These are phyloP conservation scores for Sarocladium strictum DNA, from an alignment of 2,329 filamentous ascomycete genomes.

Conservation along the genomic window DNA sequence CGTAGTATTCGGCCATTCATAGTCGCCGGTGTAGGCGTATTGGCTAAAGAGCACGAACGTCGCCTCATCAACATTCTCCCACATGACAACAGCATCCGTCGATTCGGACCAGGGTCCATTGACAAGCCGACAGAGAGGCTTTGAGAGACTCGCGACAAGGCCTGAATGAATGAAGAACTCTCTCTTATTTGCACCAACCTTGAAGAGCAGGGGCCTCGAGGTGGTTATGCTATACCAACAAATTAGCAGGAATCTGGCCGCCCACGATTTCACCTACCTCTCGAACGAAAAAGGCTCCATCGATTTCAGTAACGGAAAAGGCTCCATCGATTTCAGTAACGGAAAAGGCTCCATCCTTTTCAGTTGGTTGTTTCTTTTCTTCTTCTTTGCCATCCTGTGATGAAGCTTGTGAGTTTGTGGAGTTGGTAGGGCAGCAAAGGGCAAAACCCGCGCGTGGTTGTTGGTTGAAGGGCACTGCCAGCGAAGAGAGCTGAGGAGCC, in stretches of 20 bases:
- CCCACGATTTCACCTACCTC: neutral
- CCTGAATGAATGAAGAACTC: slow-evolving; percentile 3
- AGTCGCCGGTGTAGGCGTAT: neutral
- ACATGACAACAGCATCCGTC: neutral
- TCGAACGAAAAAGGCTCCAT: too few relatives aligned
- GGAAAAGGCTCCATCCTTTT: too few relatives aligned
- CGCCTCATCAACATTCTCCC: neutral
- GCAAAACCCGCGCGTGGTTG: too few relatives aligned
- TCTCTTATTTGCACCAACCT: neutral
- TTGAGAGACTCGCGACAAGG: neutral
- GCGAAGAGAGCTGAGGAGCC: too few relatives aligned
- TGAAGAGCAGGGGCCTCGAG: neutral
- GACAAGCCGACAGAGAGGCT: neutral
- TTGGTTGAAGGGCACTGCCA: too few relatives aligned
- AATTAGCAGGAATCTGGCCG: too few relatives aligned
- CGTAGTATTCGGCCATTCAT: neutral
- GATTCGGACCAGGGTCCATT: neutral
- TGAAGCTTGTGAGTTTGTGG: too few relatives aligned
- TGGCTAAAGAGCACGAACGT: neutral
- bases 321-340: too few relatives aligned
- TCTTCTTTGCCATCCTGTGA: too few relatives aligned
- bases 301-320: too few relatives aligned
- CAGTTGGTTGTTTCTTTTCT: too few relatives aligned
- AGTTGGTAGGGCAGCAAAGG: too few relatives aligned
- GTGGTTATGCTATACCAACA: neutral